These are phyloP conservation scores for Fusarium drepaniforme DNA, from an alignment of 2,329 filamentous ascomycete genomes.

Conservation along the genomic window DNA sequence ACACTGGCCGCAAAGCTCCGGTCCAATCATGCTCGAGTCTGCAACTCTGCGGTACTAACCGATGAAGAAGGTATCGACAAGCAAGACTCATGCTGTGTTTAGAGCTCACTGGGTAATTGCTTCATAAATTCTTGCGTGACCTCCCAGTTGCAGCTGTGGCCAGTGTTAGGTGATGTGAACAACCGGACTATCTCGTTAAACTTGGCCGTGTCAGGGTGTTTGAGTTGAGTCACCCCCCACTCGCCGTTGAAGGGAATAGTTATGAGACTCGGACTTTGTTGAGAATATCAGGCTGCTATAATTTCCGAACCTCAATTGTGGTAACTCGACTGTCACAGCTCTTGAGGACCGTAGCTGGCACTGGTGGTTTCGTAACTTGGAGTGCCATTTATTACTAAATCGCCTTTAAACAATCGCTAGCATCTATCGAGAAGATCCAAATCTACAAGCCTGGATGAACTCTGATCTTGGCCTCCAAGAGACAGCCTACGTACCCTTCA, in stretches of 20 bases:
- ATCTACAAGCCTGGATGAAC: rapidly evolving
- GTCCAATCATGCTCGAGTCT: slow-evolving; percentile 9
- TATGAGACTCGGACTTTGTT: neutral
- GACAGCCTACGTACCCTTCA: neutral
- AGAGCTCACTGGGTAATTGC: rapidly evolving
- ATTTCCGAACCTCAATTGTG: neutral
- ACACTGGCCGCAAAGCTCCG: slow-evolving; percentile 8
- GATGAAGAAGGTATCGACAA: neutral
- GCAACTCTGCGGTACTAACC: neutral
- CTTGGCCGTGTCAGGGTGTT: too few relatives aligned
- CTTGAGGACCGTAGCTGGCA: neutral
- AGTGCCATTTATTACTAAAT: neutral
- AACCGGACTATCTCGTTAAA: too few relatives aligned
- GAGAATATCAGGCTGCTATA: neutral
- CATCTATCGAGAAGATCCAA: neutral
- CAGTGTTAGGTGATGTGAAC: too few relatives aligned
- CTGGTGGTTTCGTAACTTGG: neutral
- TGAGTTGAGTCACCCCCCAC: neutral
- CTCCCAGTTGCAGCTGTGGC: too few relatives aligned
- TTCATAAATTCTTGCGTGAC: neutral
- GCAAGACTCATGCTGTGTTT: neutral
- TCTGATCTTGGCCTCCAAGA: neutral
- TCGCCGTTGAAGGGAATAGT: neutral
- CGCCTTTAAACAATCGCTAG: neutral
- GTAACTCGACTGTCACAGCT: neutral